Conservation (phyloP, 768 basidiomycete genomes). For the Dendrothele bispora region DNA sequence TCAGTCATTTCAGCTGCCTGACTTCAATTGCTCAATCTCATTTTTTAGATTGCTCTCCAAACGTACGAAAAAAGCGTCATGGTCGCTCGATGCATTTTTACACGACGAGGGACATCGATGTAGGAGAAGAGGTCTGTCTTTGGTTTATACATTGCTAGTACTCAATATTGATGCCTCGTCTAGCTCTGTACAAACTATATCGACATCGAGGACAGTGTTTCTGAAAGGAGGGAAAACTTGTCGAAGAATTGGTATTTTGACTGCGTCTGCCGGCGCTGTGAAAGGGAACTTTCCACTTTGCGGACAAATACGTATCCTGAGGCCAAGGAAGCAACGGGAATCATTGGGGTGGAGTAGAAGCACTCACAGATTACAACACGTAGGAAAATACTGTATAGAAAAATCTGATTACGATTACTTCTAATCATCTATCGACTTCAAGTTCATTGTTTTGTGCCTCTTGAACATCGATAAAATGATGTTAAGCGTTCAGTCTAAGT, state of each 20-base stretch:
- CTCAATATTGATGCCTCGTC: too few species aligned
- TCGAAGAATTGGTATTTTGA: conserved; percentile 24
- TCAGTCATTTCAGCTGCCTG: conserved; percentile 22
- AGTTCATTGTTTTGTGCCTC: too few species aligned
- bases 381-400: too few species aligned
- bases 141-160: too few species aligned
- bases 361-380: too few species aligned
- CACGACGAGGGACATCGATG: conserved; percentile 29
- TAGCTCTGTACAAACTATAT: conserved; percentile 48
- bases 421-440: too few species aligned
- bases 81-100: conserved; percentile 40
- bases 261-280: conserved; percentile 21
- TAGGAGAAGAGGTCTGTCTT: conserved; percentile 48
- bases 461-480: too few species aligned
- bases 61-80: conserved; percentile 36
- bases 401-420: too few species aligned
- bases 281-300: conserved; percentile 16
- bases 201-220: conserved; percentile 19
- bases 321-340: too few species aligned
- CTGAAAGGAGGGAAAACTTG: conserved; percentile 14
- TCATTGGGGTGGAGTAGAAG: too few species aligned
- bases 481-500: too few species aligned
- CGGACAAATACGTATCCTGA: too few species aligned
- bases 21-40: background rate
- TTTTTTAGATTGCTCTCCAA: conserved; percentile 39